Evolutionary conservation across 2,329 filamentous ascomycete species (phyloP).

Genomic region (Penicillium sp.): DNA sequence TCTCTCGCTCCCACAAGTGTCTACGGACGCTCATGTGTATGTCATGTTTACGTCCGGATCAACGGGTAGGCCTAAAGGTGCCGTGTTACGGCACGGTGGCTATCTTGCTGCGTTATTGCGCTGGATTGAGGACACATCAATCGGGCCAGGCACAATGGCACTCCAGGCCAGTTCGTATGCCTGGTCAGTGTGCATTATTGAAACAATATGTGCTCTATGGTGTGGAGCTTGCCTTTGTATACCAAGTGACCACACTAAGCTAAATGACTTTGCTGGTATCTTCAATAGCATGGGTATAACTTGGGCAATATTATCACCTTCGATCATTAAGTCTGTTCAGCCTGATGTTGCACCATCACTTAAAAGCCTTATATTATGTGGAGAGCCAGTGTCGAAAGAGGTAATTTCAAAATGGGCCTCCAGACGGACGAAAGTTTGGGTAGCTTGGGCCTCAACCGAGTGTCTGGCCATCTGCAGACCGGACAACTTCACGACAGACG

Average conservation of each 20-base stretch:
- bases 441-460: background rate
- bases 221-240: constrained; percentile 59
- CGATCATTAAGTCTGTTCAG: constrained; percentile 44
- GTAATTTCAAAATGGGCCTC: background rate
- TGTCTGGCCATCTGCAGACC: background rate
- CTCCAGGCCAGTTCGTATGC: constrained; percentile 55
- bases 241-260: constrained; percentile 47
- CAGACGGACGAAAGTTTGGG: background rate
- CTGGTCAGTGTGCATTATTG: constrained; percentile 52
- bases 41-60: background rate
- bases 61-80: background rate
- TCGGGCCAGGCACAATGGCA: constrained; percentile 52
- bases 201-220: constrained; percentile 52
- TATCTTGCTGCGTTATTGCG: constrained; percentile 54
- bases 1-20: background rate
- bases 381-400: background rate
- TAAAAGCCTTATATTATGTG: background rate
- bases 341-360: background rate
- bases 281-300: constrained; percentile 51
- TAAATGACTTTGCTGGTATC: constrained; percentile 47
- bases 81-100: constrained; percentile 53
- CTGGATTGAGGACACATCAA: constrained; percentile 51
- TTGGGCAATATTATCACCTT: constrained; percentile 57
- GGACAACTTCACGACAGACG: background rate
- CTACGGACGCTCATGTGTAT: constrained; percentile 23